Conservation (phyloP, 2,329 filamentous ascomycete species). For the Exophiala alcalophila region DNA sequence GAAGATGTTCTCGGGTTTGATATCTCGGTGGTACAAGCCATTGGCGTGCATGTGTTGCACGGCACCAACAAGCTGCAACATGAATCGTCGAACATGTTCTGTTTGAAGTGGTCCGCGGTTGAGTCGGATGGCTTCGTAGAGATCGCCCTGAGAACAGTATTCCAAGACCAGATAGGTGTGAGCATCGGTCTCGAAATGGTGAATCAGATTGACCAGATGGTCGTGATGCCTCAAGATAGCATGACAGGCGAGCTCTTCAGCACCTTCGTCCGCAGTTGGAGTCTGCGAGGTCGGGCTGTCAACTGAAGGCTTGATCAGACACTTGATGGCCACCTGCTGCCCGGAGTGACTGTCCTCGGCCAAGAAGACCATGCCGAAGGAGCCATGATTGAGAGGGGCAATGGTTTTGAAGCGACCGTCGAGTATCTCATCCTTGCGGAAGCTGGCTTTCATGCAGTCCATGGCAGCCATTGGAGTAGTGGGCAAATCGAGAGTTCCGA, state of each 20-base stretch:
- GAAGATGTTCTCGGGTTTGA: conserved; percentile 99
- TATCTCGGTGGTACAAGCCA: conserved; percentile 92
- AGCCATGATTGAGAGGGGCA: conserved; percentile 95
- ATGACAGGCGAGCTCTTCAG: conserved; percentile 67
- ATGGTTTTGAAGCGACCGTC: conserved; percentile 87
- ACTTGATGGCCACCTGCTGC: conserved; percentile 90
- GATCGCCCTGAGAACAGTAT: conserved; percentile 89
- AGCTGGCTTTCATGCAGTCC: conserved; percentile 84
- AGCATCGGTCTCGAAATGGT: conserved; percentile 86
- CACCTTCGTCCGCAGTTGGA: conserved; percentile 58
- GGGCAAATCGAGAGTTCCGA: not conserved
- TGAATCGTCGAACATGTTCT: conserved; percentile 94
- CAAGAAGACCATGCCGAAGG: conserved; percentile 97
- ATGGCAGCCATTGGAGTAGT: conserved; percentile 43
- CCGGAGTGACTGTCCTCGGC: conserved; percentile 75
- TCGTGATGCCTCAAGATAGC: conserved; percentile 73
- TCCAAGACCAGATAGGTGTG: conserved; percentile 92
- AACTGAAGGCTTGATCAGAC: conserved; percentile 71
- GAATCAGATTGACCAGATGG: conserved; percentile 89
- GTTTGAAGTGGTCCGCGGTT: conserved; percentile 88
- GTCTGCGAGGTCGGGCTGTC: conserved; percentile 47
- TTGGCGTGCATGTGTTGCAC: conserved; percentile 87
- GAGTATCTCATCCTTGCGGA: conserved; percentile 74
- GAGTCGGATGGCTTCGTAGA: conserved; percentile 94
- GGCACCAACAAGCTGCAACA: conserved; percentile 88